phyloP scores from a whole-genome alignment of 495 filamentous ascomycete genomes.

The Aspergillus wentii region DNA sequence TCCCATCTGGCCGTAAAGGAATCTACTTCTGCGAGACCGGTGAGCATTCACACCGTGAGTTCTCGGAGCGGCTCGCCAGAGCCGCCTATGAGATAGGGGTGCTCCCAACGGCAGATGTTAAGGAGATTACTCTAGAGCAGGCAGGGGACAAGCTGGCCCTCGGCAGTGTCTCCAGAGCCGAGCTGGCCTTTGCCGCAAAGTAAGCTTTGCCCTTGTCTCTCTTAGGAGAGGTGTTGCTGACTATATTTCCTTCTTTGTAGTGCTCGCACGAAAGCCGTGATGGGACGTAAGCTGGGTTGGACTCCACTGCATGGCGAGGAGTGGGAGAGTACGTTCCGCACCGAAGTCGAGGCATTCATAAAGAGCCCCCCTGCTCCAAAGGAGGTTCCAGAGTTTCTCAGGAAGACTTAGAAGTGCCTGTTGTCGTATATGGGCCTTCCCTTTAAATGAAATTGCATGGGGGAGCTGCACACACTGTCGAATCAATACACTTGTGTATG shows the following conservation, averaged over 20 bases:
- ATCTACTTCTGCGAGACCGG: slow-evolving; percentile 43
- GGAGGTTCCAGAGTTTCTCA: too few relatives aligned
- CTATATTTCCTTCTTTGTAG: too few relatives aligned
- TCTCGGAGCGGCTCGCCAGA: slow-evolving; percentile 29
- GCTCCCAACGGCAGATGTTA: slow-evolving; percentile 22
- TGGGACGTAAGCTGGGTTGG: slow-evolving; percentile 33
- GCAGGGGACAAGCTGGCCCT: slow-evolving; percentile 18
- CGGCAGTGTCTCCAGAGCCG: slow-evolving; percentile 19
- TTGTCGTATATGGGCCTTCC: too few relatives aligned
- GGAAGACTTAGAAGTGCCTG: too few relatives aligned
- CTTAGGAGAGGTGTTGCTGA: too few relatives aligned
- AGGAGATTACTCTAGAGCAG: slow-evolving; percentile 26
- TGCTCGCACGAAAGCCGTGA: slow-evolving; percentile 21
- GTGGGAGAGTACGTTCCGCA: background rate
- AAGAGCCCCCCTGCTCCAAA: slow-evolving; percentile 1
- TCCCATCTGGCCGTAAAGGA: slow-evolving; percentile 37
- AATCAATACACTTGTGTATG: too few relatives aligned
- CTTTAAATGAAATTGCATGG: too few relatives aligned
- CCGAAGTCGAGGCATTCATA: background rate
- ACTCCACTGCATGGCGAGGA: slow-evolving; percentile 13
- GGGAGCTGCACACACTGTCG: too few relatives aligned
- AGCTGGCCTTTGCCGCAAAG: slow-evolving; percentile 32
- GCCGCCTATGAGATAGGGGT: slow-evolving; percentile 22
- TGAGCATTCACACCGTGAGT: slow-evolving; percentile 30
- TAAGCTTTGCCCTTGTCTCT: background rate